phyloP scores from a whole-genome alignment of 2,329 filamentous ascomycete genomes.

The Beauveria australis region DNA sequence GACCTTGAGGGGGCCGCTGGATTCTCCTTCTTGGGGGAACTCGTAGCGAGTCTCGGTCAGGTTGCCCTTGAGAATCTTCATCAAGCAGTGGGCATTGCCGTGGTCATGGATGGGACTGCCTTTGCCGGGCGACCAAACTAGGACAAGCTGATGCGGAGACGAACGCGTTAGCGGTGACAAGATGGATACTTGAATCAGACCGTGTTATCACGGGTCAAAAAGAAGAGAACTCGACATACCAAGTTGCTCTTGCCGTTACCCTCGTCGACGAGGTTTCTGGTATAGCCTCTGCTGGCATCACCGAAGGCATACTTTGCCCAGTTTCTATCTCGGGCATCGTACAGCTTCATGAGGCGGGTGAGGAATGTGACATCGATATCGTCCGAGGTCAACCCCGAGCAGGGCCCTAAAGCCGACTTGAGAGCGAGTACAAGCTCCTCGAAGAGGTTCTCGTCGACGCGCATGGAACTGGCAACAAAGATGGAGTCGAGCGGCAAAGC shows the following conservation, averaged over 20 bases:
- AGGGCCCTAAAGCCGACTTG: slow-evolving; percentile 66
- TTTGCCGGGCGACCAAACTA: slow-evolving; percentile 84
- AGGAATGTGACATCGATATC: slow-evolving; percentile 72
- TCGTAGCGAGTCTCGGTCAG: slow-evolving; percentile 76
- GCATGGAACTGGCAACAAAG: slow-evolving; percentile 3
- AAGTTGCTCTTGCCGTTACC: slow-evolving; percentile 75
- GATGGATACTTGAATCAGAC: background rate
- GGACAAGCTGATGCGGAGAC: slow-evolving; percentile 53
- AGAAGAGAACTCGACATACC: slow-evolving; percentile 33
- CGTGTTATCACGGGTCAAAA: background rate
- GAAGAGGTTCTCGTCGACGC: slow-evolving; percentile 41
- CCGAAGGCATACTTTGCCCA: slow-evolving; percentile 70
- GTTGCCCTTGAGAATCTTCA: slow-evolving; percentile 76
- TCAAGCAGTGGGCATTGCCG: slow-evolving; percentile 82
- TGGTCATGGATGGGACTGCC: slow-evolving; percentile 82
- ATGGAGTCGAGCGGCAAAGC: slow-evolving; percentile 11
- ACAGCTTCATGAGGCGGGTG: slow-evolving; percentile 63
- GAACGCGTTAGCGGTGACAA: slow-evolving; percentile 6
- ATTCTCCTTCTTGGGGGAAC: slow-evolving; percentile 49
- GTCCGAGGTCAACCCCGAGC: slow-evolving; percentile 71
- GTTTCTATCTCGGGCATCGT: slow-evolving; percentile 58
- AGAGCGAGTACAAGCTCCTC: slow-evolving; percentile 65
- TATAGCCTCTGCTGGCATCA: slow-evolving; percentile 66
- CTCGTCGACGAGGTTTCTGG: slow-evolving; percentile 81
- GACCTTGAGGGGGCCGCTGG: slow-evolving; percentile 50